Evolutionary conservation across 371 early-diverging fungal species (phyloP).

Genomic region (Lichtheimia hyalospora): DNA sequence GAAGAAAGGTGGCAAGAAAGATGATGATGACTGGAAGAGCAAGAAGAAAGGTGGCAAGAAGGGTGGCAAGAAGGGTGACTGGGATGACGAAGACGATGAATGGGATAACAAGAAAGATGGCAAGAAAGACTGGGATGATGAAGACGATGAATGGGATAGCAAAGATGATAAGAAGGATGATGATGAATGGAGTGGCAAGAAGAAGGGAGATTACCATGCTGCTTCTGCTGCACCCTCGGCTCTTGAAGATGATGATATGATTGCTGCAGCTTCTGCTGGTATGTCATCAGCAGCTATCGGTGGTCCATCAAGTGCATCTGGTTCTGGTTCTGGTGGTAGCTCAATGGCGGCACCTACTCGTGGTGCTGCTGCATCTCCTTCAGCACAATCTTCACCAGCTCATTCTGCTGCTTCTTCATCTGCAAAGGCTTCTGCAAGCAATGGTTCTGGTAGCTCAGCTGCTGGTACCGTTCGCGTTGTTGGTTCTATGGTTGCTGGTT

Average conservation of each 20-base stretch:
- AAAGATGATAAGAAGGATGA: conserved; percentile 8
- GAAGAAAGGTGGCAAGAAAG: conserved; percentile 5
- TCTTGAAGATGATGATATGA: neutral
- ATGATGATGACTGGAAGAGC: neutral
- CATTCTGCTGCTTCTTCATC: conserved; percentile 1
- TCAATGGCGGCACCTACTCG: neutral
- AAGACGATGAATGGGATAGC: conserved; percentile 11
- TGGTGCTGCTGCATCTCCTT: conserved; percentile 6
- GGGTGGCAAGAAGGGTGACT: conserved; percentile 3
- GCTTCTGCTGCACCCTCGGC: neutral
- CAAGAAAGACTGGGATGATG: conserved; percentile 14
- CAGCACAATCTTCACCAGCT: conserved; percentile 6
- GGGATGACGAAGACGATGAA: conserved; percentile 4
- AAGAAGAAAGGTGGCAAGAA: conserved; percentile 8
- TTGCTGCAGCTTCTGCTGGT: conserved; percentile 12
- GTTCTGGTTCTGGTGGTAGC: conserved; percentile 1
- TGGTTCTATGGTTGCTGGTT: conserved; percentile 15
- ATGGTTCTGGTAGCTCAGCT: conserved; percentile 1
- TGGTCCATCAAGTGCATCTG: conserved; percentile 2
- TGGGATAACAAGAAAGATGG: neutral
- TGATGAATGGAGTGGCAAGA: conserved; percentile 11
- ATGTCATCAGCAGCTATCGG: conserved; percentile 12
- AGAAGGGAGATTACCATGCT: conserved; percentile 4
- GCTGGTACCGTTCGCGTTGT: conserved; percentile 10
- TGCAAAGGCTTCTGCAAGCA: neutral